phyloP scores from a whole-genome alignment of 1,284 basidiomycete genomes.

The Rhodotorula sp. region DNA sequence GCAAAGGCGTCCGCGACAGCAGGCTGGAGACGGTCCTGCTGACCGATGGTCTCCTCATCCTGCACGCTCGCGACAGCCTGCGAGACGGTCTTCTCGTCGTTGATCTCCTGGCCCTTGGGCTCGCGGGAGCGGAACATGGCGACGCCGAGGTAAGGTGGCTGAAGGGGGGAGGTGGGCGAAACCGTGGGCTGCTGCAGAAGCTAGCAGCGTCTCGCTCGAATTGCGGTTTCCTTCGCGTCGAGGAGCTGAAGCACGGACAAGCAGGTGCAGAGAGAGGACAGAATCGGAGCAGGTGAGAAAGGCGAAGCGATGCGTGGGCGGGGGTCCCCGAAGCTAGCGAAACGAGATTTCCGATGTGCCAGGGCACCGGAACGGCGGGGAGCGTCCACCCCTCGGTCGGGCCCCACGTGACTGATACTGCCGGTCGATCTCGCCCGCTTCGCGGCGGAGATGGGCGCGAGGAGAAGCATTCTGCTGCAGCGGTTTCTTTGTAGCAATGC shows the following conservation, averaged over 20 bases:
- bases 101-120: not conserved
- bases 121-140: slow-evolving; percentile 1
- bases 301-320: not conserved
- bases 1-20: slow-evolving; percentile 22
- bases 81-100: slow-evolving; percentile 2
- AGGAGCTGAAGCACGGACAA: too few relatives aligned
- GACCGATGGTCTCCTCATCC: not conserved
- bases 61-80: not conserved
- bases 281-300: not conserved
- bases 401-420: not conserved
- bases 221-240: too few relatives aligned
- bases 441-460: not conserved
- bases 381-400: too few relatives aligned
- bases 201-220: too few relatives aligned
- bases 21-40: slow-evolving; percentile 1
- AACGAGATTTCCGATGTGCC: not conserved
- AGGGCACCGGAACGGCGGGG: not conserved
- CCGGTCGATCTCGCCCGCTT: not conserved
- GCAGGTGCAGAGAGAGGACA: not conserved
- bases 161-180: too few relatives aligned
- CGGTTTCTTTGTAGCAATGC: too few relatives aligned
- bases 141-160: not conserved
- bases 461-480: not conserved
- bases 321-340: not conserved
- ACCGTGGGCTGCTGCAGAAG: too few relatives aligned